Conservation (phyloP, 2,329 filamentous ascomycete genomes). For the Ophiostoma ips region DNA sequence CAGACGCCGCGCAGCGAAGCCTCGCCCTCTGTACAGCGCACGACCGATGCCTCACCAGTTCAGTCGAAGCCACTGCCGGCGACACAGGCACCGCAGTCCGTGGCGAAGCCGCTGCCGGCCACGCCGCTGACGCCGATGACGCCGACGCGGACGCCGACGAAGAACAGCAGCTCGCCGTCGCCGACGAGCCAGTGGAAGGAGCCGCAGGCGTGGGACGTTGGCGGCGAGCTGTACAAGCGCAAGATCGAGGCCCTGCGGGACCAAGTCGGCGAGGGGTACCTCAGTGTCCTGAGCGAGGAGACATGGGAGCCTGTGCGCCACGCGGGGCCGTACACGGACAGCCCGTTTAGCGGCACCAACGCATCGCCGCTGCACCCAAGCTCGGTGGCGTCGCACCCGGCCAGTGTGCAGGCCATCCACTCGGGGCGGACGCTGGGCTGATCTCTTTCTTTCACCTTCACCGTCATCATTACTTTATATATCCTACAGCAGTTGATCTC, state of each 20-base stretch:
- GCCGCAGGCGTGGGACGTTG: conserved; percentile 47
- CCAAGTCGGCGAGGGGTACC: conserved; percentile 76
- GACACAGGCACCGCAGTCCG: not conserved
- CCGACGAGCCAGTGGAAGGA: conserved; percentile 22
- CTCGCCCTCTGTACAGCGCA: not conserved
- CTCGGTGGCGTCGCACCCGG: conserved; percentile 23
- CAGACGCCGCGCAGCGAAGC: not conserved
- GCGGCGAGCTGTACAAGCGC: conserved; percentile 68
- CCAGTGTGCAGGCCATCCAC: conserved; percentile 34
- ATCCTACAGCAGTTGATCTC: no score
- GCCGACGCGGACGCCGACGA: conserved; percentile 7
- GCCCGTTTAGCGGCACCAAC: conserved; percentile 23
- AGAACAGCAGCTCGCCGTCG: not conserved
- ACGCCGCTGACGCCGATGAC: not conserved
- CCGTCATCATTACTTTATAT: not conserved
- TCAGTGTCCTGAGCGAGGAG: conserved; percentile 75
- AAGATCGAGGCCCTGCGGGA: conserved; percentile 77
- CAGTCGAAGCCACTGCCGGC: not conserved
- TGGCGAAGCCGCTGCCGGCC: not conserved
- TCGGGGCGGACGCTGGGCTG: conserved; percentile 39
- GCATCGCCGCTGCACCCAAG: conserved; percentile 24
- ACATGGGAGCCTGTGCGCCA: conserved; percentile 37
- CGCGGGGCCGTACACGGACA: conserved; percentile 24
- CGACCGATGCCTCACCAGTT: not conserved
- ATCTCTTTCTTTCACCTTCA: not conserved